phyloP scores from a whole-genome alignment of 2,329 filamentous ascomycete genomes.

The Tolypocladium sp. region DNA sequence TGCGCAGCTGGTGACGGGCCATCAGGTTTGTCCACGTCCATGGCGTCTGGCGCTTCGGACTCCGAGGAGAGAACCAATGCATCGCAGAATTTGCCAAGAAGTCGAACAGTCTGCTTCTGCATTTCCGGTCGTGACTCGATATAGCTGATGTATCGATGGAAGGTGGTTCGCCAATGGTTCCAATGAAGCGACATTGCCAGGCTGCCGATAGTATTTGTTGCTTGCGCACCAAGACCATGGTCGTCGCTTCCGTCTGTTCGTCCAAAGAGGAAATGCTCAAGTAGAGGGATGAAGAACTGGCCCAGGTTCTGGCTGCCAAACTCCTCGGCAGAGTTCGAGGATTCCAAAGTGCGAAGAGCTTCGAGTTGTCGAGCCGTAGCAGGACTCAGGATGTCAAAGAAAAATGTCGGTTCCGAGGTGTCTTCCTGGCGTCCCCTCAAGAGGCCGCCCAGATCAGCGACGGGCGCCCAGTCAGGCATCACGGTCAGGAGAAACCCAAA shows the following conservation, averaged over 20 bases:
- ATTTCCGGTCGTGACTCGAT: slow-evolving; percentile 71
- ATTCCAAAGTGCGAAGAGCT: slow-evolving; percentile 68
- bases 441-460: slow-evolving; percentile 66
- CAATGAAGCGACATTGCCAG: slow-evolving; percentile 74
- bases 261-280: slow-evolving; percentile 92
- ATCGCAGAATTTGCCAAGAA: slow-evolving; percentile 76
- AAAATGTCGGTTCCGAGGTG: slow-evolving; percentile 61
- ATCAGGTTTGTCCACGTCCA: slow-evolving; percentile 30
- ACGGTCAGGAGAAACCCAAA: slow-evolving; percentile 69
- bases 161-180: slow-evolving; percentile 78
- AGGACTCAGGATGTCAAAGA: slow-evolving; percentile 85
- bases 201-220: slow-evolving; percentile 69
- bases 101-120: slow-evolving; percentile 76
- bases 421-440: slow-evolving; percentile 57
- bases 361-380: slow-evolving; percentile 79
- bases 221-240: slow-evolving; percentile 78
- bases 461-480: slow-evolving; percentile 58
- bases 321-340: slow-evolving; percentile 52
- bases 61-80: slow-evolving; percentile 53
- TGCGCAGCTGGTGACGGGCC: slow-evolving; percentile 15
- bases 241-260: slow-evolving; percentile 65
- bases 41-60: slow-evolving; percentile 25
- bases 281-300: slow-evolving; percentile 79
- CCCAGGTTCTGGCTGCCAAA: slow-evolving; percentile 71
- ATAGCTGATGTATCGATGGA: slow-evolving; percentile 77